A percentile compares a stretch with the other conserved stretches of the same genome.
Evolutionary conservation across 2,329 filamentous ascomycete genomes (phyloP).

Genomic region (Cercospora janseana): DNA sequence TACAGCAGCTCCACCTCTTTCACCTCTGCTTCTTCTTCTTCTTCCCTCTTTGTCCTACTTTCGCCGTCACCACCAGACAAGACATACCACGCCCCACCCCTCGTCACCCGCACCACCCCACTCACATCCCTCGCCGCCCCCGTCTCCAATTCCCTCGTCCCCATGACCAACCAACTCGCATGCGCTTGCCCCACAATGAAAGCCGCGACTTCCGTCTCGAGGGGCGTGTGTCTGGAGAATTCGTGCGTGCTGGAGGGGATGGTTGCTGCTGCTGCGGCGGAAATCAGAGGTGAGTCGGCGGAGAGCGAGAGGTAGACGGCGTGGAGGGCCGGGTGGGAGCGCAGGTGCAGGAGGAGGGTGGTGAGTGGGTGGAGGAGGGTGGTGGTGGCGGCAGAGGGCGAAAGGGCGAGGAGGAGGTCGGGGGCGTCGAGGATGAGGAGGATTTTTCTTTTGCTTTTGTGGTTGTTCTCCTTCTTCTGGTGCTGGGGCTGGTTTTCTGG

Average conservation of each 20-base stretch:
- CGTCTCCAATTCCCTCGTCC: slow-evolving; percentile 75
- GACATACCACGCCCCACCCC: slow-evolving; percentile 68
- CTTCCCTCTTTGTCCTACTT: slow-evolving; percentile 45
- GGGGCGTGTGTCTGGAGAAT: slow-evolving; percentile 56
- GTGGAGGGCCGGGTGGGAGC: slow-evolving; percentile 47
- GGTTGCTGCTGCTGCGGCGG: slow-evolving; percentile 44
- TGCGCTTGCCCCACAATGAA: slow-evolving; percentile 73
- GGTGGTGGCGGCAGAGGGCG: slow-evolving; percentile 23
- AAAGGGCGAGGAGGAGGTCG: slow-evolving; percentile 43
- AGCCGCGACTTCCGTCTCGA: slow-evolving; percentile 70
- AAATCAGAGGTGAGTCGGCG: slow-evolving; percentile 70
- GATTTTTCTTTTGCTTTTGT: slow-evolving; percentile 27
- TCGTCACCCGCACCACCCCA: slow-evolving; percentile 76
- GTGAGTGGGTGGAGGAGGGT: slow-evolving; percentile 34
- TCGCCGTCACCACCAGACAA: slow-evolving; percentile 66
- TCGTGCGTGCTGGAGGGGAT: background rate
- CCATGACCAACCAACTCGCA: slow-evolving; percentile 67
- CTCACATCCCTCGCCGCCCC: slow-evolving; percentile 88
- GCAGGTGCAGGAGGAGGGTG: slow-evolving; percentile 34
- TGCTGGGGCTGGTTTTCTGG: background rate
- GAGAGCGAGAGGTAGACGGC: slow-evolving; percentile 65
- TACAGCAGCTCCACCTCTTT: slow-evolving; percentile 74
- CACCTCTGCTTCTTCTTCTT: slow-evolving; percentile 20
- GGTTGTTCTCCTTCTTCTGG: background rate
- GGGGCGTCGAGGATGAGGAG: slow-evolving; percentile 49